Percentiles rank a stretch among this genome's conserved stretches.
phyloP scores from a whole-genome alignment of 1,284 basidiomycete species.

The Irpex rosettiformis region DNA sequence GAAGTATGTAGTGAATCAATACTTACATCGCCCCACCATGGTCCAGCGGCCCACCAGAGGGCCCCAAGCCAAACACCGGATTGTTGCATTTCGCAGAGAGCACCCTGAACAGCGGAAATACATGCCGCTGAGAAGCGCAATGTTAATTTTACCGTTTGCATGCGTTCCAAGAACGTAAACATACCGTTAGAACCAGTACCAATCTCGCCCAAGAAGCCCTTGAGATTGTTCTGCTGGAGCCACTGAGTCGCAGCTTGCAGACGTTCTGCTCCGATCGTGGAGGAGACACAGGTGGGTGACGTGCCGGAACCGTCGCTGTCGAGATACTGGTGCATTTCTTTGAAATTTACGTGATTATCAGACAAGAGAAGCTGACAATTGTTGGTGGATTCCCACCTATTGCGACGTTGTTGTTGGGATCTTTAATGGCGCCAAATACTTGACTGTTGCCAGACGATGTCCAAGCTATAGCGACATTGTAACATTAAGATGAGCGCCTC shows the following conservation, averaged over 20 bases:
- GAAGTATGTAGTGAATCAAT: not conserved
- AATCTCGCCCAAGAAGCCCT: conserved; percentile 64
- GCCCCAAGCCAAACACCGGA: conserved; percentile 56
- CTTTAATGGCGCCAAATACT: conserved; percentile 48
- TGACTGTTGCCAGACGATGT: conserved; percentile 54
- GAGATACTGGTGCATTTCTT: conserved; percentile 71
- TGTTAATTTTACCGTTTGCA: conserved; percentile 5
- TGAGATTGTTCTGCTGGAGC: conserved; percentile 56
- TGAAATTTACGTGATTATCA: conserved; percentile 3
- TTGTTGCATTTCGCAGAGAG: conserved; percentile 56
- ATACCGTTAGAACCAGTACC: conserved; percentile 53
- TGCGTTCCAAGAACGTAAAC: conserved; percentile 4
- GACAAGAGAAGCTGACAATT: not conserved
- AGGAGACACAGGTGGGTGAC: conserved; percentile 48
- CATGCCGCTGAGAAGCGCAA: conserved; percentile 29
- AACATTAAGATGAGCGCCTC: conserved; percentile 1
- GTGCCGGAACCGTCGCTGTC: conserved; percentile 65
- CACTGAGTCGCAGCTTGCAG: conserved; percentile 52
- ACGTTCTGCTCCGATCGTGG: conserved; percentile 57
- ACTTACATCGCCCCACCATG: conserved; percentile 57
- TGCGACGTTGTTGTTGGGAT: conserved; percentile 61
- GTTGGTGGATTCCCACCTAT: conserved; percentile 37
- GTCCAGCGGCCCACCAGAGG: conserved; percentile 59
- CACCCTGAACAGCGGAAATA: conserved; percentile 51
- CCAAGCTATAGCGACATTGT: conserved; percentile 38